Conservation (phyloP, 2,329 filamentous ascomycete species). For the Chrysoporthe deuterocubensis region DNA sequence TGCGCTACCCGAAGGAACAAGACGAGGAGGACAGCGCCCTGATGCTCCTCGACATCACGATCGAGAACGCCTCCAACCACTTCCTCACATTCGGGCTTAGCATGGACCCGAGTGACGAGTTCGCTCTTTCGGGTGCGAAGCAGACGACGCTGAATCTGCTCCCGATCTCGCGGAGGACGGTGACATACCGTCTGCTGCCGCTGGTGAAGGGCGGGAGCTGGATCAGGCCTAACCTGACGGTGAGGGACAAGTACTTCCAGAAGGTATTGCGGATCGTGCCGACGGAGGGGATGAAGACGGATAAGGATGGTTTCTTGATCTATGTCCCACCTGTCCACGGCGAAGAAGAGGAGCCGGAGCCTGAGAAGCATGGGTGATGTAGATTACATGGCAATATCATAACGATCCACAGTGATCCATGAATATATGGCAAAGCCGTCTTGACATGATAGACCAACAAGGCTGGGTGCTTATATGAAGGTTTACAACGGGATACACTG, state of each 20-base stretch:
- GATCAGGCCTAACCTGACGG: conserved; percentile 73
- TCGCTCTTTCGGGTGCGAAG: conserved; percentile 91
- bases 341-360: conserved; percentile 27
- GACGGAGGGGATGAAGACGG: conserved; percentile 70
- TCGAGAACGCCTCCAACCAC: conserved; percentile 94
- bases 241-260: conserved; percentile 91
- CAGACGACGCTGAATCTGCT: conserved; percentile 78
- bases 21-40: conserved; percentile 39
- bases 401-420: conserved; percentile 32
- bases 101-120: conserved; percentile 92
- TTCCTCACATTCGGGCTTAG: conserved; percentile 90
- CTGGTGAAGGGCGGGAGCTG: conserved; percentile 63
- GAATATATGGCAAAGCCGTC: not conserved
- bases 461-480: not conserved
- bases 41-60: conserved; percentile 60
- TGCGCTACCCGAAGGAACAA: conserved; percentile 46
- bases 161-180: conserved; percentile 74
- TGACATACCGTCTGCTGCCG: conserved; percentile 77
- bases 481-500: not conserved
- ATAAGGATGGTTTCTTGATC: conserved; percentile 66
- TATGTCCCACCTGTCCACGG: conserved; percentile 56
- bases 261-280: conserved; percentile 83
- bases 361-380: not conserved
- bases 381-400: not conserved
- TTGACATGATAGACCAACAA: not conserved